Percentiles rank a stretch among this genome's conserved stretches.
Conservation (phyloP, 306 rosid genomes). For the Quercus dentata region DNA sequence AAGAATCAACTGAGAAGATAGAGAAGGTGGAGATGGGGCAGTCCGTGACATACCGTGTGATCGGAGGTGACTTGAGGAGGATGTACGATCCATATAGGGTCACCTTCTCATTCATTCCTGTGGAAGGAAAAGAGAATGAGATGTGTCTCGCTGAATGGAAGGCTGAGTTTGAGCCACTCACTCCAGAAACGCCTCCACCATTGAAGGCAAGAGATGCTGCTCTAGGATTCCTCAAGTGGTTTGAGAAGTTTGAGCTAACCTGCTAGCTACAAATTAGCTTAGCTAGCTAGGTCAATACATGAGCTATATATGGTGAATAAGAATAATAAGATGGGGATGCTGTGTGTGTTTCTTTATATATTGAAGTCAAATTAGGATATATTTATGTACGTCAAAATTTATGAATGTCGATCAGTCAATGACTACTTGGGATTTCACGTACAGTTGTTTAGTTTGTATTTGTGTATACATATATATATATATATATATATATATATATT, state of each 20-base stretch:
- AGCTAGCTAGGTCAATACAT: background rate
- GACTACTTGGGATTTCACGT: too few species aligned
- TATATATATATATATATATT: too few species aligned
- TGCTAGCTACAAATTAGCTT: background rate
- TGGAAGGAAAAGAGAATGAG: slow-evolving; percentile 24
- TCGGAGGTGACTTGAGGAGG: slow-evolving; percentile 32
- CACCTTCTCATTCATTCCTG: slow-evolving; percentile 38
- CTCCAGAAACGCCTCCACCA: slow-evolving; percentile 32
- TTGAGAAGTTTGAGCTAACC: slow-evolving; percentile 28
- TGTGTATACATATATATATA: too few species aligned
- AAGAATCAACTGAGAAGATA: slow-evolving; percentile 35
- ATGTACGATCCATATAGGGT: slow-evolving; percentile 42
- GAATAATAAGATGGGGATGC: background rate
- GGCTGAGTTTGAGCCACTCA: slow-evolving; percentile 27
- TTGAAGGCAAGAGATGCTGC: slow-evolving; percentile 38
- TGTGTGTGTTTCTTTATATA: background rate
- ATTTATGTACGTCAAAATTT: too few species aligned
- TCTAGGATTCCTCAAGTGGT: slow-evolving; percentile 32
- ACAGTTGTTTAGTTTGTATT: too few species aligned
- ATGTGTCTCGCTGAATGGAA: slow-evolving; percentile 36
- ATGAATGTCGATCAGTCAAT: too few species aligned
- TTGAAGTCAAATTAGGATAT: too few species aligned
- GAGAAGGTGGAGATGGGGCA: slow-evolving; percentile 37
- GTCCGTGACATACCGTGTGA: slow-evolving; percentile 33
- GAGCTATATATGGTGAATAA: background rate